Evolutionary conservation across 1,284 basidiomycete genomes (phyloP).

Genomic region (Cutaneotrichosporon cyanovorans): DNA sequence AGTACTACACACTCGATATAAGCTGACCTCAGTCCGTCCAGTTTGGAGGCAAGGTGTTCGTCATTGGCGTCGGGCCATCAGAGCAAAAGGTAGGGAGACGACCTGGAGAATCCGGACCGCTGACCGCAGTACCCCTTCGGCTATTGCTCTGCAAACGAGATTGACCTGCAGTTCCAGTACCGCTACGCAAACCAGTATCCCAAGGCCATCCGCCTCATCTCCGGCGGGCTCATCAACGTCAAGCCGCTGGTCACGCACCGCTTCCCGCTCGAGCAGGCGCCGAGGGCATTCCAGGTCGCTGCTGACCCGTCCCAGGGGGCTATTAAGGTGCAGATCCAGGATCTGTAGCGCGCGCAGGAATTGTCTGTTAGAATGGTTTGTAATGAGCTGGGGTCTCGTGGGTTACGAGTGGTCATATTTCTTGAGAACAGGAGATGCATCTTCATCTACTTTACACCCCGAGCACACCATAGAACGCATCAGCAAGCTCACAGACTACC

Average conservation of each 20-base stretch:
- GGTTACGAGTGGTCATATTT: no score
- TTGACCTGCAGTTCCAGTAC: conserved; percentile 51
- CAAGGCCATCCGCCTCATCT: conserved; percentile 71
- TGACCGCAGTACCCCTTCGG: conserved; percentile 47
- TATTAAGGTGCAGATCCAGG: conserved; percentile 46
- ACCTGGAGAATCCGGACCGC: background rate
- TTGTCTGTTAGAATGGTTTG: no score
- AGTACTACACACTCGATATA: no score
- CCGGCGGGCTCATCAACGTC: conserved; percentile 71
- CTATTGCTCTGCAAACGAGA: conserved; percentile 50
- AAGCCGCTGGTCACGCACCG: conserved; percentile 82
- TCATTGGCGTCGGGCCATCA: conserved; percentile 51
- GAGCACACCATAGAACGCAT: no score
- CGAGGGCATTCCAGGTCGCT: conserved; percentile 63
- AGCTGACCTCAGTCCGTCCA: conserved; percentile 39
- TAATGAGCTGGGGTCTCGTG: no score
- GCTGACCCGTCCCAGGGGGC: conserved; percentile 42
- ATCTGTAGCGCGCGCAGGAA: conserved; percentile 8
- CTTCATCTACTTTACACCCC: no score
- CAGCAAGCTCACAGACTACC: no score
- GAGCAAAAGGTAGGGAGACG: conserved; percentile 34
- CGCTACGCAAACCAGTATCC: conserved; percentile 56
- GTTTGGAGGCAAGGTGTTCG: conserved; percentile 50
- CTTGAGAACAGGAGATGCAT: no score
- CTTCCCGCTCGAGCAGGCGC: conserved; percentile 65